These are phyloP conservation scores for Sclerotinia glacialis DNA, from an alignment of 2,329 filamentous ascomycete species.

Conservation along the genomic window DNA sequence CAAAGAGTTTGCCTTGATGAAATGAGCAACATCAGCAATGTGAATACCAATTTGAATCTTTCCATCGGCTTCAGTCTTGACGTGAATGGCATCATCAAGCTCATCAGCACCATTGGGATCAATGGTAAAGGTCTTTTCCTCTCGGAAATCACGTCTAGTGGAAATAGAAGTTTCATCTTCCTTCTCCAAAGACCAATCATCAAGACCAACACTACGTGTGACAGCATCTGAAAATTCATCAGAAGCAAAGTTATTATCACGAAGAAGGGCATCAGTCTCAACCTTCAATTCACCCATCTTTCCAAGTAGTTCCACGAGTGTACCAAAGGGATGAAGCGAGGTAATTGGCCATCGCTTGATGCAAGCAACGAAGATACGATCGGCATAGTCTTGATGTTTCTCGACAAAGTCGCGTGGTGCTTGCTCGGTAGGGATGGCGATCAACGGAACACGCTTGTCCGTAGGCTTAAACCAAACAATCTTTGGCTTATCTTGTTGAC, in stretches of 20 bases:
- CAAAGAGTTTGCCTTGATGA: conserved; percentile 92
- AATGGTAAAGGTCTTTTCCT: conserved; percentile 85
- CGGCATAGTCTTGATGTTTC: conserved; percentile 95
- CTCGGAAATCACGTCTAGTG: conserved; percentile 83
- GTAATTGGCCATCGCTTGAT: conserved; percentile 99
- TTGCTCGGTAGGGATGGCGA: conserved; percentile 97
- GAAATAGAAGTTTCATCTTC: conserved; percentile 74
- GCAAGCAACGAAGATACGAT: conserved; percentile 96
- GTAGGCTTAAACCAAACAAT: conserved; percentile 99
- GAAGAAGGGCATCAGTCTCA: conserved; percentile 92
- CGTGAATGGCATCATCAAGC: conserved; percentile 87
- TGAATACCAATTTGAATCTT: conserved; percentile 93
- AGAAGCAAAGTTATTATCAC: conserved; percentile 97
- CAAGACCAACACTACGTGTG: conserved; percentile 83
- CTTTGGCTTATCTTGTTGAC: conserved; percentile 94
- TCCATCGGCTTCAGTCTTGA: conserved; percentile 79
- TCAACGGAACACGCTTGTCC: conserved; percentile 95
- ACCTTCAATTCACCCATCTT: conserved; percentile 97
- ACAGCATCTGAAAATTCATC: conserved; percentile 98
- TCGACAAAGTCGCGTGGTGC: conserved; percentile 97
- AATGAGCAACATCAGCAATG: conserved; percentile 92
- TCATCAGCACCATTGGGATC: conserved; percentile 85
- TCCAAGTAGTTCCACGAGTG: conserved; percentile 92
- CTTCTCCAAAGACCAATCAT: conserved; percentile 83
- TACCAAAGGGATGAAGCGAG: conserved; percentile 97